Conservation (phyloP, 768 basidiomycete genomes). For the Pisolithus marmoratus region DNA sequence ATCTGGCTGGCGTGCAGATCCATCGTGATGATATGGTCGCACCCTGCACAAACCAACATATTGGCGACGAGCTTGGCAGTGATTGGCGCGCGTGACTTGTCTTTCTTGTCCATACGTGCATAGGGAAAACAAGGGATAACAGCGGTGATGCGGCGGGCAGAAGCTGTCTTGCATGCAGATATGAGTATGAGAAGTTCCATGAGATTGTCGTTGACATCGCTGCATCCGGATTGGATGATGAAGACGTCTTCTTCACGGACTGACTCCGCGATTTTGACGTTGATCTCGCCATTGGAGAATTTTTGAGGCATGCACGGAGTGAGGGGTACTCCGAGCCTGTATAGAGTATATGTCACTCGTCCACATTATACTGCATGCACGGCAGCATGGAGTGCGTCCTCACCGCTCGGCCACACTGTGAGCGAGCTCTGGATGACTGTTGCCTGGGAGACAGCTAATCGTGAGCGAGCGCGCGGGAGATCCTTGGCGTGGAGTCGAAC, state of each 20-base stretch:
- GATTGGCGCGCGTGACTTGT: slow-evolving; percentile 92
- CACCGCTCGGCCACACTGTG: slow-evolving; percentile 94
- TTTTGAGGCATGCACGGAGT: slow-evolving; percentile 82
- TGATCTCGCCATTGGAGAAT: slow-evolving; percentile 94
- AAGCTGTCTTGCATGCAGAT: slow-evolving; percentile 95
- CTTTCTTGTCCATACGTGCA: slow-evolving; percentile 96
- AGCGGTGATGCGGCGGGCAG: slow-evolving; percentile 91
- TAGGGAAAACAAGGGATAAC: slow-evolving; percentile 99
- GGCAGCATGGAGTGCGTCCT: slow-evolving; percentile 45
- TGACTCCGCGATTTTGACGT: slow-evolving; percentile 91
- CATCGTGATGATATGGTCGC: slow-evolving; percentile 99
- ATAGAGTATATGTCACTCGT: slow-evolving; percentile 40
- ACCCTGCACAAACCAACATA: slow-evolving; percentile 95
- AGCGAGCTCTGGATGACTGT: slow-evolving; percentile 97
- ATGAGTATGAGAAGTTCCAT: slow-evolving; percentile 99
- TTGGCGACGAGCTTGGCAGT: slow-evolving; percentile 98
- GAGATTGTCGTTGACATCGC: slow-evolving; percentile 90
- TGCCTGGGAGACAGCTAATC: slow-evolving; percentile 51
- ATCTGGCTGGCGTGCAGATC: slow-evolving; percentile 97
- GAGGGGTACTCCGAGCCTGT: slow-evolving; percentile 85
- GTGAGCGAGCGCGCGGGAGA: slow-evolving; percentile 4
- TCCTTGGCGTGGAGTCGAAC: slow-evolving; percentile 15
- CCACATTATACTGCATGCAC: slow-evolving; percentile 30
- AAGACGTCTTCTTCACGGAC: slow-evolving; percentile 98
- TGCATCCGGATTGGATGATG: slow-evolving; percentile 89